These are phyloP conservation scores for Phytophthora megakarya DNA, from an alignment of 352 stramenopile genomes.

Conservation along the genomic window DNA sequence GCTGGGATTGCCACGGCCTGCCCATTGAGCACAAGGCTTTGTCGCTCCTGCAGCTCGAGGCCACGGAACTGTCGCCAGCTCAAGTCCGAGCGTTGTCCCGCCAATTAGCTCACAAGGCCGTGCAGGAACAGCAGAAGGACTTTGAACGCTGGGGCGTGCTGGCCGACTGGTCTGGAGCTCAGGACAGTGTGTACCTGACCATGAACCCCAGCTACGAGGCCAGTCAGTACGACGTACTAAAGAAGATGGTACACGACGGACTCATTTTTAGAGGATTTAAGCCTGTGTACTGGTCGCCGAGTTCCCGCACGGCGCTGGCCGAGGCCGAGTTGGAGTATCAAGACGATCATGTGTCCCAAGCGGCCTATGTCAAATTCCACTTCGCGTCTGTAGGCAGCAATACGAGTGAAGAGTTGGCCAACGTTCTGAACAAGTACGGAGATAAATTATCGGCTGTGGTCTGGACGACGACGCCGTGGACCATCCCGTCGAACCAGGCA, in stretches of 20 bases:
- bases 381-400: conserved; percentile 40
- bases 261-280: conserved; percentile 98
- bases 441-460: conserved; percentile 78
- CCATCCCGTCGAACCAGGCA: conserved; percentile 97
- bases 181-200: conserved; percentile 93
- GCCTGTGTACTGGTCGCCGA: conserved; percentile 98
- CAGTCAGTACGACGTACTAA: conserved; percentile 96
- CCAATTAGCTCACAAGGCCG: conserved; percentile 92
- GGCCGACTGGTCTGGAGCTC: conserved; percentile 71
- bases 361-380: conserved; percentile 94
- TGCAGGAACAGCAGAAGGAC: conserved; percentile 91
- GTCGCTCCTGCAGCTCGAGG: conserved; percentile 84
- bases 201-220: conserved; percentile 96
- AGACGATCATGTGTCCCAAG: conserved; percentile 97
- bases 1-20: conserved; percentile 99
- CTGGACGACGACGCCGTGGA: conserved; percentile 99
- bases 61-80: conserved; percentile 77
- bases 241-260: conserved; percentile 95
- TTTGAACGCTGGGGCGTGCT: conserved; percentile 96
- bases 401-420: conserved; percentile 11
- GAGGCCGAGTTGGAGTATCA: conserved; percentile 99
- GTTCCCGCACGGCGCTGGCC: conserved; percentile 96
- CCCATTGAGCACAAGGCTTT: conserved; percentile 99
- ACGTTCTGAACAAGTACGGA: conserved; percentile 43
- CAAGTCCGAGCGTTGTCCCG: conserved; percentile 92